phyloP scores from a whole-genome alignment of 345 rosid species.

The Erucastrum elatum region DNA sequence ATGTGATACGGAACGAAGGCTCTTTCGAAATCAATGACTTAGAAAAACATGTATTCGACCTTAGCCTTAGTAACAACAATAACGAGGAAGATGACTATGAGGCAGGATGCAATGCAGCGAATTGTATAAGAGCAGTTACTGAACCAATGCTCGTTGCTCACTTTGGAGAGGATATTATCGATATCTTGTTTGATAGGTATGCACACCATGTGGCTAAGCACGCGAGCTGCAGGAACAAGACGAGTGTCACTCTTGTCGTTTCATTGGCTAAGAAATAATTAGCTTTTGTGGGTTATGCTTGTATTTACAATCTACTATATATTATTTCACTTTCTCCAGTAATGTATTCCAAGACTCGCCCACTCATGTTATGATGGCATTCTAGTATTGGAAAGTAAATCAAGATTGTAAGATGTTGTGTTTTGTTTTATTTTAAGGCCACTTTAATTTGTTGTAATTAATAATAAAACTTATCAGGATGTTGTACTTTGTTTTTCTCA shows the following conservation, averaged over 20 bases:
- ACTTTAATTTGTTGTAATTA: background rate
- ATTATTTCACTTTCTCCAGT: background rate
- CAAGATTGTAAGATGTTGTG: background rate
- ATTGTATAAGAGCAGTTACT: slow-evolving; percentile 35
- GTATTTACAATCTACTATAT: background rate
- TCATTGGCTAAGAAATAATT: slow-evolving; percentile 30
- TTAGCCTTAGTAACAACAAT: slow-evolving; percentile 15
- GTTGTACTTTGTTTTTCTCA: background rate
- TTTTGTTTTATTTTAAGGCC: background rate
- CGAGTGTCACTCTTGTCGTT: slow-evolving; percentile 31
- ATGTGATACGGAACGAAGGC: slow-evolving; percentile 39
- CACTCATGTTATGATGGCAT: background rate
- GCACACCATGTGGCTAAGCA: slow-evolving; percentile 34
- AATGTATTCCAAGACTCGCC: background rate
- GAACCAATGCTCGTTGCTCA: slow-evolving; percentile 39
- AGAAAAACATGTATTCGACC: slow-evolving; percentile 25
- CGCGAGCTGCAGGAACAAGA: slow-evolving; percentile 18
- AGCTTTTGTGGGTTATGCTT: background rate
- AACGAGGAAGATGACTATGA: background rate
- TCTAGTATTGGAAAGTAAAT: background rate
- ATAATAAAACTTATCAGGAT: background rate
- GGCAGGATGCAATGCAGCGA: slow-evolving; percentile 36
- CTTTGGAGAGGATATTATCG: slow-evolving; percentile 35
- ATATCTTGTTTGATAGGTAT: slow-evolving; percentile 35
- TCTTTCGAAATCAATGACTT: slow-evolving; percentile 43